Base-by-base conservation (phyloP, 2,329 filamentous ascomycete genomes). In the Cladosporium colombiae region DNA sequence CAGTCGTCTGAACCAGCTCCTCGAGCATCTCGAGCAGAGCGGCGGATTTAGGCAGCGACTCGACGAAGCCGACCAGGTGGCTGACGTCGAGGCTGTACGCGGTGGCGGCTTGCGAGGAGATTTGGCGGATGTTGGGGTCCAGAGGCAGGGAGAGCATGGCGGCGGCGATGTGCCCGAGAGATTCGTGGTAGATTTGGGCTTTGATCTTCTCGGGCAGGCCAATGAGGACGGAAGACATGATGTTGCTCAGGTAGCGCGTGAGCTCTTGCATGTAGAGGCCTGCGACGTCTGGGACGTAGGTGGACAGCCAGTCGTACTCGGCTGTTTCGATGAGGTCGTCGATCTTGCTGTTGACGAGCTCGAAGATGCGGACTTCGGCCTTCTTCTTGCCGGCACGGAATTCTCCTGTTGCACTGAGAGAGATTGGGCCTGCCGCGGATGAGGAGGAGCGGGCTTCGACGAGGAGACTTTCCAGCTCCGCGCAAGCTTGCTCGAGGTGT, bases 341-440 rank as follows among this genome's bases (percentile, higher is more conserved):
- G 72, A 99, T 98, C 81, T 99, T 99, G 65, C 91, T 96, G 80
- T 99, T 98, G 69, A 99, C 95, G 0, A 99, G 86, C 79, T 99
- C 96, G 75, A 99, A 99, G 66, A 99, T 98, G 37, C 96, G 90
- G 80, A 97, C 97, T 76, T 97, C 94, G 0, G 95, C 95, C 1
- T 91, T 93, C 81, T 98, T 97, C 80, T 97, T 97, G 75, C 96
- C 93, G 73, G 86, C 89, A 49, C 88, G 86, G 78, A 99, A 99
- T 67, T 92, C 87, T 70, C 92, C 90, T 0, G 95, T 98, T 0
- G 96, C 95, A 29, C 85, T 86, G 5, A 98, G 83, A 4, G 88
- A 87, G 64, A 97, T 86, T 0, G 92, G 90, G 0, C 91, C 92
- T 3, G 92, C 91, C 1, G 91, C 90, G 0, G 91, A 92, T 14